Evolutionary conservation across 2,329 filamentous ascomycete species (phyloP), one percentile per base, ranked within the genome.

Genomic region (Bipolaris bicolor): DNA sequence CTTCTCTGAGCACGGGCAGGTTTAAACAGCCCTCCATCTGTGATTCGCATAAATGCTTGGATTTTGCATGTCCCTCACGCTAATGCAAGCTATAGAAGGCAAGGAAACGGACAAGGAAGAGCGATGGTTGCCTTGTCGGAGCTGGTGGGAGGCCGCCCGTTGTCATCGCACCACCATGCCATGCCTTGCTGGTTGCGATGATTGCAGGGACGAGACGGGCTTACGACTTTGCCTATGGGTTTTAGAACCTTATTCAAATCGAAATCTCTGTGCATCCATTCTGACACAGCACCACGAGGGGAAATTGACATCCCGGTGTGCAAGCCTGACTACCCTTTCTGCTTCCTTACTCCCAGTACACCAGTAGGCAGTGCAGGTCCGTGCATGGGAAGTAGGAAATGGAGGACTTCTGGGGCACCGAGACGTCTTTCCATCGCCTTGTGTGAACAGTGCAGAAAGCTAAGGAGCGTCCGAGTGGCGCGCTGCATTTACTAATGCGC

Each of bases 401-500:
- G 53, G 43, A 64, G 63, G 65, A 68, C 68, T 61, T 65, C 56
- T 55, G 26, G 43, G 45, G 54, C 51, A 45, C 47, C 52, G 46
- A 39, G 52, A 18, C 29, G 37, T 46, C 49, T 33, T 48, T 52
- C 50, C 45, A 57, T 49, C 49, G 60, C 51, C 57, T 45, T 58
- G 62, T 52, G n/a, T 63, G 59, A 62, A 69, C 65, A 69, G 70
- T 70, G 57, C 44, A 52, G 48, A 11, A 41, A 51, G 31, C 57
- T 60, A 63, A 31, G 24, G 64, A 66, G 71, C 71, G 64, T 71
- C 72, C 68, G 68, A 64, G 60, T 57, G 63, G 60, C 44, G 52
- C 41, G 54, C 61, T 47, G 60, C 58, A 58, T 68, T 68, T 75
- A 75, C 71, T 75, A 73, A 72, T 74, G 70, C 69, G 66, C 41